A percentile compares a stretch with the other conserved stretches of the same genome.
Conservation (phyloP, 345 rosid genomes). For the Hypericum perforatum region DNA sequence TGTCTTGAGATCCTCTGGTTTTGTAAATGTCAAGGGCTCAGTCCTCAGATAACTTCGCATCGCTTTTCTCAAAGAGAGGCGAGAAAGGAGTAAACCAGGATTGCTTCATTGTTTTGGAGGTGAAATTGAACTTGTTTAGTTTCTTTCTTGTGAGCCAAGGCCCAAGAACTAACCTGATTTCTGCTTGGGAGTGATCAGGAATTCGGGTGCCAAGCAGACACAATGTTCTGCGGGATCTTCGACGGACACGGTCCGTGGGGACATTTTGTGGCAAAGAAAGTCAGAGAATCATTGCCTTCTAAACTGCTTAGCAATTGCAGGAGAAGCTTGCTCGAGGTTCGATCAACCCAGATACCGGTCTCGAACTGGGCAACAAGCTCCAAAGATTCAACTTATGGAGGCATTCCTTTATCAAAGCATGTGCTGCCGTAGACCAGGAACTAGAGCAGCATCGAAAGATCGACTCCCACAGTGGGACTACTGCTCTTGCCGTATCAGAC, state of each 20-base stretch:
- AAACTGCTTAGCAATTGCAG: conserved; percentile 66
- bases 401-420: conserved; percentile 63
- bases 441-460: conserved; percentile 54
- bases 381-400: conserved; percentile 62
- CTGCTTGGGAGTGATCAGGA: conserved; percentile 32
- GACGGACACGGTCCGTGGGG: conserved; percentile 99
- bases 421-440: conserved; percentile 71
- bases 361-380: conserved; percentile 43
- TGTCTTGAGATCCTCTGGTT: conserved; percentile 68
- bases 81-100: conserved; percentile 86
- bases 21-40: conserved; percentile 47
- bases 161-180: background rate
- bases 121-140: conserved; percentile 14
- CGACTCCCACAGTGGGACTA: conserved; percentile 78
- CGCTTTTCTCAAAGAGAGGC: conserved; percentile 75
- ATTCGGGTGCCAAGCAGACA: conserved; percentile 80
- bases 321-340: conserved; percentile 52
- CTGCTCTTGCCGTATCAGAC: conserved; percentile 71
- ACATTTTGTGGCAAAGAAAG: conserved; percentile 76
- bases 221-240: conserved; percentile 82
- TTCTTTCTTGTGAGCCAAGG: background rate
- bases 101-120: conserved; percentile 92
- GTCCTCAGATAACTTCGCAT: conserved; percentile 47
- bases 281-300: conserved; percentile 62
- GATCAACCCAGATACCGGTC: conserved; percentile 31